phyloP scores from a whole-genome alignment of 2,329 filamentous ascomycete genomes.

The Didymella glomerata region DNA sequence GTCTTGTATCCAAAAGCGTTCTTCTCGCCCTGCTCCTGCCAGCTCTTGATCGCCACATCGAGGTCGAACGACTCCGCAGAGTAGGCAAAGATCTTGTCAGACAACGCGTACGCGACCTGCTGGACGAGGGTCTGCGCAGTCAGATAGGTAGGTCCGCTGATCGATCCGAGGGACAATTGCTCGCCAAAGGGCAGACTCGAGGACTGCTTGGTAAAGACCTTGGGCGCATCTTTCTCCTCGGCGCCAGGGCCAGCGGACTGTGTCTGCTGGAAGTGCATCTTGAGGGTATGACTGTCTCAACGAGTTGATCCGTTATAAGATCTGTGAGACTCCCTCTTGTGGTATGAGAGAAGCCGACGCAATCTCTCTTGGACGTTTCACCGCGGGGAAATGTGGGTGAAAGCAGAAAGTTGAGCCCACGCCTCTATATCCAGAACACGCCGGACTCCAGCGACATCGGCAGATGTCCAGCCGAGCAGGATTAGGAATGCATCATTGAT shows the following conservation, averaged over 20 bases:
- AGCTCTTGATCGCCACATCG: conserved; percentile 81
- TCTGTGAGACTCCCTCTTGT: conserved; percentile 22
- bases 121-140: conserved; percentile 94
- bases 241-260: conserved; percentile 50
- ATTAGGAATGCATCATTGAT: conserved; percentile 32
- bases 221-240: conserved; percentile 40
- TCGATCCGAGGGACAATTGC: conserved; percentile 61
- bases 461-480: conserved; percentile 37
- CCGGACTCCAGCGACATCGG: conserved; percentile 41
- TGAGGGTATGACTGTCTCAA: conserved; percentile 28
- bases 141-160: conserved; percentile 88
- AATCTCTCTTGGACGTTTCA: conserved; percentile 27
- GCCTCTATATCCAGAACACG: conserved; percentile 29
- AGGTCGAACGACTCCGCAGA: conserved; percentile 93
- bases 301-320: conserved; percentile 16
- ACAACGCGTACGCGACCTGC: conserved; percentile 93
- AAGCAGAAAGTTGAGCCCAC: conserved; percentile 22
- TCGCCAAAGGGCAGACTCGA: conserved; percentile 63
- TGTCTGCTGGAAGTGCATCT: conserved; percentile 51
- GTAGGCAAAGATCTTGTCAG: conserved; percentile 97
- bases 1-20: conserved; percentile 87
- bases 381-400: conserved; percentile 27
- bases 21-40: conserved; percentile 72
- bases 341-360: conserved; percentile 21
- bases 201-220: conserved; percentile 54